Base-by-base conservation (phyloP, 1,284 basidiomycete species). In the Nidula niveotomentosa region DNA sequence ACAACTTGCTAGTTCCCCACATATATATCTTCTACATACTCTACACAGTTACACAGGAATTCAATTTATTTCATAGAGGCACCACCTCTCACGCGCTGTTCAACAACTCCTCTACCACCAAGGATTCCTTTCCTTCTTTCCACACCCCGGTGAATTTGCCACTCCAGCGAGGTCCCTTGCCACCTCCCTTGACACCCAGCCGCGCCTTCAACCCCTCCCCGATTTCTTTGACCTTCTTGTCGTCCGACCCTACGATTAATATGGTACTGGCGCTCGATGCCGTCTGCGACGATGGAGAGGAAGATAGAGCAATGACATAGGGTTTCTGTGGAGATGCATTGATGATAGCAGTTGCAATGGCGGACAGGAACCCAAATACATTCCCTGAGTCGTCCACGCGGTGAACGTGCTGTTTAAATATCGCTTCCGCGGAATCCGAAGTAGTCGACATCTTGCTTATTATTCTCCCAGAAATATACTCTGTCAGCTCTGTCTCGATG, bases 401-500 rank as follows among this genome's bases (percentile, higher is more conserved):
- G 63, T 86, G 85, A 45, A 80, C 60, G 55, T 83, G 78, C 58
- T 74, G 74, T 60, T 69, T 72, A 63, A 79, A 80, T 2, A 76
- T 55, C 6, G 12, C 39, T 41, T 15, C 39, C 15, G 12, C 63
- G 47, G 6, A 51, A 15, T 60, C 62, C 9, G 63, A 63, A 6
- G 58, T 56, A 33, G 57, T 51, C 30, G 59, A 53, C 58, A 75
- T 66, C 50, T 77, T 71, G 46, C 58, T 62, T 2, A 75, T 57
- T 33, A 90, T 56, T 8, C 76, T 75, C 9, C 67, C 65, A 9
- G 83, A 86, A 33, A 93, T 70, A 17, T 73, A 61, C n/a, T 68
- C 76, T 1, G 87, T 86, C 2, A 95, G 73, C 66, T 94, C 91
- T 2, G 69, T 67, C 67, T 88, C 85, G 18, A 92, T 67, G 46